Evolutionary conservation across 140 eudicot species (phyloP), one percentile per base, ranked within the genome.

Genomic region (Flaveria floridana): DNA sequence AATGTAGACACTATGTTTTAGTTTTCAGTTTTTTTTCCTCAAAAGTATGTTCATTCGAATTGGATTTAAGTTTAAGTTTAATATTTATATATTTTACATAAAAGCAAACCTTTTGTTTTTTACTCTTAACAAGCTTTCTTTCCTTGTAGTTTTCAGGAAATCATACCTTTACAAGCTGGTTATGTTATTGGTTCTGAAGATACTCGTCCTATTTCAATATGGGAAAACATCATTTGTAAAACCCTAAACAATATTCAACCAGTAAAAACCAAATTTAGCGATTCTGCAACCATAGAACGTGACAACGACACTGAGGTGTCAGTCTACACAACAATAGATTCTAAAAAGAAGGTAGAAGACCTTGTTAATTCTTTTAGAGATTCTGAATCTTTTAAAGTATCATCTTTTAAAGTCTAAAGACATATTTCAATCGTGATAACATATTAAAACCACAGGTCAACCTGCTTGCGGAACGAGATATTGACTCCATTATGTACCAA

Each of bases 171-270:
- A 74, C 87, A 84, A 76, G 92, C 90, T 14, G 92, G 95, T 16
- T 87, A 89, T 68, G 89, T 89, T 7, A 82, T 92, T 76, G 96
- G 96, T 28, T 89, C 90, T 77, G 97, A 92, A 87, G 97, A 92
- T 76, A 81, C 34, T 20, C 90, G 91, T 12, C 97, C 97, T 42
- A 87, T 86, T 64, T 61, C 85, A 47, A 79, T 73, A 77, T 89
- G 97, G 97, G 97, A 92, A 86, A 83, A 81, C 75, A 81, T 92
- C 26, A 89, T 92, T 10, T 89, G 96, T 56, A 84, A 92, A 69
- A 78, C 89, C 57, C 92, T 92, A 20, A 81, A 88, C 68, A 81
- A 79, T 77, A 66, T 83, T 28, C 82, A 68, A 47, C 87, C 89
- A 0, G 73, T 52, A 71, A 82, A 77, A 20, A 74, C 82, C 8